These are phyloP conservation scores for Aspergillus sp. DNA, from an alignment of 2,329 filamentous ascomycete genomes.

Conservation along the genomic window DNA sequence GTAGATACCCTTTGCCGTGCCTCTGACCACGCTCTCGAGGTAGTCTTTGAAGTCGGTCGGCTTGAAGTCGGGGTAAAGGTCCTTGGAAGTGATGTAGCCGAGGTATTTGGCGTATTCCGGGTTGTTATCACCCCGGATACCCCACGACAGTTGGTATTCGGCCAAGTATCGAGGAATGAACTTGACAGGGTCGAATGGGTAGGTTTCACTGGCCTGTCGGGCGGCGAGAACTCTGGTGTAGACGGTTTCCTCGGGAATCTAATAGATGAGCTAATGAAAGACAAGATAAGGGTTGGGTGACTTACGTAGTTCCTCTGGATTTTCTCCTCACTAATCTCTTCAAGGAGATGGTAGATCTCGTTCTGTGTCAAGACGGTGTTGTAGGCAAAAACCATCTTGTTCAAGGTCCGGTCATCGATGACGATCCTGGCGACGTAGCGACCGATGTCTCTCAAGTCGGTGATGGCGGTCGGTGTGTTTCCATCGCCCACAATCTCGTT, in stretches of 20 bases:
- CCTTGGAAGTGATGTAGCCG: conserved; percentile 48
- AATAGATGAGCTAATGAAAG: conserved; percentile 1
- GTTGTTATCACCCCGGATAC: conserved; percentile 50
- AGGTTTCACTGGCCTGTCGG: conserved; percentile 29
- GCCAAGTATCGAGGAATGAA: conserved; percentile 31
- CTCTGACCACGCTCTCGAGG: conserved; percentile 36
- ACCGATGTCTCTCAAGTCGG: conserved; percentile 51
- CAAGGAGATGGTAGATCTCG: conserved; percentile 43
- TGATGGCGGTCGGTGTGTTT: conserved; percentile 39
- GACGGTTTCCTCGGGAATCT: conserved; percentile 32
- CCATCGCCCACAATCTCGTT: conserved; percentile 44
- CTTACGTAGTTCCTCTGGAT: conserved; percentile 37
- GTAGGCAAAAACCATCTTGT: conserved; percentile 48
- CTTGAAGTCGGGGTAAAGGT: conserved; percentile 51
- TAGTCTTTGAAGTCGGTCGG: conserved; percentile 37
- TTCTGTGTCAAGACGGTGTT: conserved; percentile 44
- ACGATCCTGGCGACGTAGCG: conserved; percentile 49
- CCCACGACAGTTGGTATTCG: conserved; percentile 45
- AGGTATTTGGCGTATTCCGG: conserved; percentile 51
- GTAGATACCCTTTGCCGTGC: conserved; percentile 36
- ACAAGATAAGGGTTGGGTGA: not conserved
- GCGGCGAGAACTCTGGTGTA: conserved; percentile 28
- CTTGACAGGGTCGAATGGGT: conserved; percentile 32
- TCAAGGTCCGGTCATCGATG: conserved; percentile 49
- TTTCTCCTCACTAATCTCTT: conserved; percentile 47